Base-by-base conservation (phyloP, 805 yeast species). In the Kuraishia ogatae region DNA sequence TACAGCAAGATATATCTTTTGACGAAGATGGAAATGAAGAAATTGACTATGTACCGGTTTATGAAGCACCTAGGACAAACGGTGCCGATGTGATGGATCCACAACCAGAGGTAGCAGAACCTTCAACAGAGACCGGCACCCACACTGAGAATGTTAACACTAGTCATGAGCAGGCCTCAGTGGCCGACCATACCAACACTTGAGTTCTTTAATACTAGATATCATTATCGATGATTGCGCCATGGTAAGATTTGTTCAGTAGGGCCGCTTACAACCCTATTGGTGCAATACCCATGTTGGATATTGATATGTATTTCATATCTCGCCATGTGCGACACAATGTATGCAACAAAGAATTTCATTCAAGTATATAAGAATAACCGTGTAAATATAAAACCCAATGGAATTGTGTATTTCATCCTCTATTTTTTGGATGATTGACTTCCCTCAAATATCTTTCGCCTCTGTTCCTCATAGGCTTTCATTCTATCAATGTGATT, bases 31-130 rank as follows among this genome's bases (percentile, higher is more conserved):
- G 51, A 43, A 21, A 19, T n/a, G 56, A 54, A 6, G 28, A 23
- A 7, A 22, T 54, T 19, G 54, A 54, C 50, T 54, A 54, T 20
- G 56, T 54, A 13, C 56, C 56, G 17, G 53, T 53, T 3, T 54
- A 54, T 21, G 56, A 50, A 50, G 55, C 50, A 53, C 10, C 48
- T 15, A 24, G 29, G 29, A 48, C n/a, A 24, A 3, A 10, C 13
- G 19, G 17, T 17, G 3, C 50, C 26, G 50, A 23, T 3, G 19
- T 17, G 2, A 15, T 23, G 29, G 15, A 13, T 23, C 50, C 50
- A 48, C 17, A 35, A 3, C n/a, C 43, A 10, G 43, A 15, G 43
- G 43, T 11, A 15, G 4, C 7, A 3, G 43, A 35, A 17, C 43
- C 6, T 13, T 35, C 43, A 35, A 11, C n/a, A 35, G 43, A 35